These are phyloP conservation scores for Quercus lobata DNA, from an alignment of 331 rosid genomes.

Conservation along the genomic window DNA sequence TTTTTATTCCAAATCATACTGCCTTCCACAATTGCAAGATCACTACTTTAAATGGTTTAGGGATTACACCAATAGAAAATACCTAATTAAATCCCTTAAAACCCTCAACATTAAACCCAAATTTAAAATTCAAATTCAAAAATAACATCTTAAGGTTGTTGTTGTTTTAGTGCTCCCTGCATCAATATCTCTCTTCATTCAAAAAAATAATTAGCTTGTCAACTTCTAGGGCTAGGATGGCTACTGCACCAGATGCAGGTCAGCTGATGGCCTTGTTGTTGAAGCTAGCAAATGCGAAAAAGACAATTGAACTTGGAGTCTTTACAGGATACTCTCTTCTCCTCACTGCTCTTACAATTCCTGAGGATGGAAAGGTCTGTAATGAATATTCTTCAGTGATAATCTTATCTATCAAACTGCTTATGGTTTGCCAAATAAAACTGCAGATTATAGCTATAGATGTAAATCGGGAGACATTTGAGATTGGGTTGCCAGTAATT, in stretches of 20 bases:
- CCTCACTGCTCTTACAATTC: conserved; percentile 10
- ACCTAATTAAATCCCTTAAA: too few species aligned
- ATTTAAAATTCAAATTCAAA: too few species aligned
- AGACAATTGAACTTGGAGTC: conserved; percentile 24
- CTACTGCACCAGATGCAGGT: conserved; percentile 30
- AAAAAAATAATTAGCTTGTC: background rate
- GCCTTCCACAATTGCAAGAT: too few species aligned
- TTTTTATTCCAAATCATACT: too few species aligned
- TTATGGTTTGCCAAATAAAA: too few species aligned
- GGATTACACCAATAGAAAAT: too few species aligned
- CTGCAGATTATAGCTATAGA: conserved; percentile 12
- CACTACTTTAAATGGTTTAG: too few species aligned
- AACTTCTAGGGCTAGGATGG: conserved; percentile 4
- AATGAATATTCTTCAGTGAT: too few species aligned
- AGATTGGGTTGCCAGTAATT: conserved; percentile 25
- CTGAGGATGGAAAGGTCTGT: conserved; percentile 15
- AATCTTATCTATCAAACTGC: too few species aligned
- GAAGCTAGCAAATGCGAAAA: conserved; percentile 20
- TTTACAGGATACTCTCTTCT: conserved; percentile 24
- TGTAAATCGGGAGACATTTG: background rate
- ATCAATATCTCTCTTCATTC: background rate
- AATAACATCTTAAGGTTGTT: too few species aligned
- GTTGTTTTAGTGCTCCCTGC: too few species aligned
- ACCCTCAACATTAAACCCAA: too few species aligned
- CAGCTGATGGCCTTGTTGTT: conserved; percentile 29